Base-by-base conservation (phyloP, 306 rosid genomes). In the Rosa chinensis region DNA sequence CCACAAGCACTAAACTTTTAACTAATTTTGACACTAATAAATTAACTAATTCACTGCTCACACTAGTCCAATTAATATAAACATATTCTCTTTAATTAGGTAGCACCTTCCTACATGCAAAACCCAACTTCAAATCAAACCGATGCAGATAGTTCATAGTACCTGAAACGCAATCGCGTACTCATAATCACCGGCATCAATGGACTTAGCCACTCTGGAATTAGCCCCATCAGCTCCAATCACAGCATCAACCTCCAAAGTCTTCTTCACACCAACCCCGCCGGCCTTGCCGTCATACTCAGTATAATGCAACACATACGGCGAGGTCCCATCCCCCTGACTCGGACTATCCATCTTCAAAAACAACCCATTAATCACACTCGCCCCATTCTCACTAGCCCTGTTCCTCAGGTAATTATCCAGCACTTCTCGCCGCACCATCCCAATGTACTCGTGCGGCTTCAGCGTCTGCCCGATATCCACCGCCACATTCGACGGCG, bases 121-220 rank as follows among this genome's bases (percentile, higher is more conserved):
- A 10, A 37, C 10, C 8, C 1, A 48, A 13, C 2, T 9, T 3
- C 4, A 43, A n/a, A 10, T 37, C 12, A 40, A 55, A 42, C 42
- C 3, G 59, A 43, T 1, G 35, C 0, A 42, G 40, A 11, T 40
- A 59, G 17, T 43, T 16, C 16, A 10, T 8, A 21, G 59, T 79
- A 90, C 98, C 98, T 95, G 99, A 87, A 95, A 95, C 1, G 99
- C 99, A 77, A 95, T 95, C 72, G 99, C 99, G 40, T 93, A 93
- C 37, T 93, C 99, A 72, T 95, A 95, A 5, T 95, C 99, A 64
- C 99, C 99, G 3, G 98, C 99, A 78, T 84, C 85, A 77, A 95
- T 95, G 32, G 91, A 84, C 87, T 95, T 95, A 8, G 99, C 99
- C 3, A 95, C 98, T 13, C 96, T 87, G 16, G 99, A 95, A 86